Percentiles rank a stretch among this genome's conserved stretches.
Evolutionary conservation across 345 rosid genomes (phyloP).

Genomic region (Cochlearia excelsa): DNA sequence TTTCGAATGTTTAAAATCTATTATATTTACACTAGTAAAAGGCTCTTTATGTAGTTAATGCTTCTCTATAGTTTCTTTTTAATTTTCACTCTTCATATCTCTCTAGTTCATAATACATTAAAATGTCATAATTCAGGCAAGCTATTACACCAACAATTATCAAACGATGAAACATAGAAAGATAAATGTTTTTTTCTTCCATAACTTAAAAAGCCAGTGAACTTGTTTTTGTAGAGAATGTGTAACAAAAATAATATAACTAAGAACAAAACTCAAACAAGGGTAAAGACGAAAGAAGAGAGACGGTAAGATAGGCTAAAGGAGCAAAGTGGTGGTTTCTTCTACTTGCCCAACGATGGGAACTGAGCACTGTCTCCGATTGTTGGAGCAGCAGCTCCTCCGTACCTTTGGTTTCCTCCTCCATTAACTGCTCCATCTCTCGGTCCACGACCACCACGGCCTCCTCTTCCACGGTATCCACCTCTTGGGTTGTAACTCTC

Average conservation of each 20-base stretch:
- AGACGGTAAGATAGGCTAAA: neutral
- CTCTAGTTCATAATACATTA: neutral
- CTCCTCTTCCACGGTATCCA: constrained; percentile 32
- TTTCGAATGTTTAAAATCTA: neutral
- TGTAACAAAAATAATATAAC: constrained; percentile 30
- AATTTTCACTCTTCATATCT: neutral
- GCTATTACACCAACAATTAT: neutral
- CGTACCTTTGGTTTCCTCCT: constrained; percentile 19
- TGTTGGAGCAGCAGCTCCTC: constrained; percentile 28
- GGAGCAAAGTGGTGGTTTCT: constrained; percentile 10
- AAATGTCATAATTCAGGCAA: neutral
- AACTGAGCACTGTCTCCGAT: constrained; percentile 35
- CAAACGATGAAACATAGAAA: neutral
- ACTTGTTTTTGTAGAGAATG: constrained; percentile 10
- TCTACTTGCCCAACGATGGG: constrained; percentile 35
- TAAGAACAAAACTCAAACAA: constrained; percentile 28
- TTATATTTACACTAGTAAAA: constrained; percentile 2
- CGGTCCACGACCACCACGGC: constrained; percentile 23
- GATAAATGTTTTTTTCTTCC: neutral
- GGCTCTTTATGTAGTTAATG: neutral
- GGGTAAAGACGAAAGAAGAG: neutral
- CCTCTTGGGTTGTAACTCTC: constrained; percentile 28
- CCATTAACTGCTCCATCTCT: constrained; percentile 27
- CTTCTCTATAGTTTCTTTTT: neutral
- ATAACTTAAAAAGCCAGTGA: constrained; percentile 9